phyloP scores from a whole-genome alignment of 768 basidiomycete genomes.

The Serendipita sp. region DNA sequence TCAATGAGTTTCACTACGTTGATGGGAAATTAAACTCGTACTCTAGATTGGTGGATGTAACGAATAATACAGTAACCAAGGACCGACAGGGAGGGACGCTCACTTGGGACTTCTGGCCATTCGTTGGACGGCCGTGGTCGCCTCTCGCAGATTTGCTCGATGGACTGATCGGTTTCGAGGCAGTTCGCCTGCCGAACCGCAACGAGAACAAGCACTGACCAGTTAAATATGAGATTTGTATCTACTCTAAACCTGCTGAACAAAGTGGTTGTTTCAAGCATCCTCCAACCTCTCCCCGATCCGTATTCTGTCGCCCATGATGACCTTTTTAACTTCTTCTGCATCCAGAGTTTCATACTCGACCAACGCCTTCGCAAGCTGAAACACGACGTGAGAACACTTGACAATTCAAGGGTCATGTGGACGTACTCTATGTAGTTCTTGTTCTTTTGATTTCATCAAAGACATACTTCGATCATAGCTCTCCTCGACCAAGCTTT shows the following conservation, averaged over 20 bases:
- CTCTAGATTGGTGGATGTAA: constrained; percentile 40
- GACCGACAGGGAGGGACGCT: constrained; percentile 41
- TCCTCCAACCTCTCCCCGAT: constrained; percentile 35
- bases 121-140: neutral
- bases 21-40: constrained; percentile 49
- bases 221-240: neutral
- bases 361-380: constrained; percentile 84
- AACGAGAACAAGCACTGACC: neutral
- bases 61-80: constrained; percentile 41
- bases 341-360: constrained; percentile 86
- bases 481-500: constrained; percentile 48
- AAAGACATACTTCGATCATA: constrained; percentile 48
- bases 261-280: neutral
- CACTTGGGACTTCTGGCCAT: constrained; percentile 12
- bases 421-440: constrained; percentile 50
- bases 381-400: constrained; percentile 7
- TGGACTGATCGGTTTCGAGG: neutral
- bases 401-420: neutral
- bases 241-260: neutral
- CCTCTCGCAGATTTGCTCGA: neutral
- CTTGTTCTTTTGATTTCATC: constrained; percentile 48
- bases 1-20: constrained; percentile 46
- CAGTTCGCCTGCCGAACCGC: neutral
- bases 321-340: constrained; percentile 72
- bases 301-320: constrained; percentile 68